Evolutionary conservation across 768 basidiomycete genomes (phyloP).

Genomic region (Leccinum fibrillosum): DNA sequence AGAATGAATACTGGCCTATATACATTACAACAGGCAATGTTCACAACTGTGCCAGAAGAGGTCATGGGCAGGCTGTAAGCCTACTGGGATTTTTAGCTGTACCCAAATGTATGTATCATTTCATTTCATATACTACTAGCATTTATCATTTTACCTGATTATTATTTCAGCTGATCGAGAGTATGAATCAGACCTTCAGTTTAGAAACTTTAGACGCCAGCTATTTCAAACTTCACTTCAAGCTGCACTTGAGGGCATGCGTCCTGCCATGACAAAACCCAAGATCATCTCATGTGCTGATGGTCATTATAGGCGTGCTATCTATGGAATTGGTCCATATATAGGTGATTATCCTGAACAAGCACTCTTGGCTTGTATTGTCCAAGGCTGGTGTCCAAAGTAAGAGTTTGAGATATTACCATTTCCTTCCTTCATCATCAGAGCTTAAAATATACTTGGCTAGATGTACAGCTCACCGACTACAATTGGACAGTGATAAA

Average conservation of each 20-base stretch:
- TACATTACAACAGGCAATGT: not conserved
- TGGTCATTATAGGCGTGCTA: slow-evolving; percentile 9
- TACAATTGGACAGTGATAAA: not conserved
- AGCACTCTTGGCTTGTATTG: slow-evolving; percentile 10
- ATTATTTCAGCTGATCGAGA: not conserved
- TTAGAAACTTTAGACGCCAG: not conserved
- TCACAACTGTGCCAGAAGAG: not conserved
- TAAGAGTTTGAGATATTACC: not conserved
- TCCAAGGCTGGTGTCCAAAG: slow-evolving; percentile 4
- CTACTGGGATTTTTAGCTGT: not conserved
- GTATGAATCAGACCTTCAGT: not conserved
- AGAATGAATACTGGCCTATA: not conserved
- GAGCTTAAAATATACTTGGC: not conserved
- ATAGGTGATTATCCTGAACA: slow-evolving; percentile 43
- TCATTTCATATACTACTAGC: not conserved
- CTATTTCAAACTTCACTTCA: not conserved
- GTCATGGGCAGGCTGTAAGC: not conserved
- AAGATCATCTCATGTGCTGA: slow-evolving; percentile 13
- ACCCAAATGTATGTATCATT: not conserved
- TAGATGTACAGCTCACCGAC: not conserved
- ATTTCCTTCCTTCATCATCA: not conserved
- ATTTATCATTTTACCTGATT: too few relatives aligned
- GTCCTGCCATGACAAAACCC: not conserved
- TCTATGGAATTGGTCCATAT: slow-evolving; percentile 35
- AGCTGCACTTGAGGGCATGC: not conserved